These are phyloP conservation scores for Histomonas meleagridis DNA, from an alignment of 208 protist genomes.

Conservation along the genomic window DNA sequence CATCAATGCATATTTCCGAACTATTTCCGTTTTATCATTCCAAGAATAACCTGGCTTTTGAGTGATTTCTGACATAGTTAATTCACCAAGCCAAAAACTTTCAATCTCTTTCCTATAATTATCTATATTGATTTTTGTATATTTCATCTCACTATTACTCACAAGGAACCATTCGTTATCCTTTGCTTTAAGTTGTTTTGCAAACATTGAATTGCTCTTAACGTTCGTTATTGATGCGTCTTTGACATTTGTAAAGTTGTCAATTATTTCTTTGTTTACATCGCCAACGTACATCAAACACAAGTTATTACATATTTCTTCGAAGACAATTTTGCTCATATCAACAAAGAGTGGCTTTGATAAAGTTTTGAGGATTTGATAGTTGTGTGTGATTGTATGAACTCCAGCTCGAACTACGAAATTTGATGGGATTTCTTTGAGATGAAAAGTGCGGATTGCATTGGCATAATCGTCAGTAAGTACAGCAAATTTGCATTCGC, in stretches of 20 bases:
- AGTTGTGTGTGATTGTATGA: not conserved
- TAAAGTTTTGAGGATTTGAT: not conserved
- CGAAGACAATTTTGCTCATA: not conserved
- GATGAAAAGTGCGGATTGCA: not conserved
- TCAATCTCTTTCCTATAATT: not conserved
- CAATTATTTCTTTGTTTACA: not conserved
- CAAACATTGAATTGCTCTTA: not conserved
- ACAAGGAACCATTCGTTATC: not conserved
- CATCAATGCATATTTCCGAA: too few species aligned
- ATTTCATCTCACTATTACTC: not conserved
- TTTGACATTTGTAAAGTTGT: not conserved
- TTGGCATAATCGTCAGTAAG: not conserved
- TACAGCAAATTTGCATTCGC: not conserved
- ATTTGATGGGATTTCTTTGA: not conserved
- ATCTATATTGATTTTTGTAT: not conserved
- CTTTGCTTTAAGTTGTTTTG: not conserved
- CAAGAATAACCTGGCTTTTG: not conserved
- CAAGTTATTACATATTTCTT: not conserved
- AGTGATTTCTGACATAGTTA: not conserved
- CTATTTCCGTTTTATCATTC: too few species aligned
- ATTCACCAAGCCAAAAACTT: not conserved
- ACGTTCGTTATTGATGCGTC: not conserved
- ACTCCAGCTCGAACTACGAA: not conserved
- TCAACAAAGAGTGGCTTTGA: not conserved
- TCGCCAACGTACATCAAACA: not conserved